Base-by-base conservation (phyloP, 805 yeast species). In the Candida yuanshanica region DNA sequence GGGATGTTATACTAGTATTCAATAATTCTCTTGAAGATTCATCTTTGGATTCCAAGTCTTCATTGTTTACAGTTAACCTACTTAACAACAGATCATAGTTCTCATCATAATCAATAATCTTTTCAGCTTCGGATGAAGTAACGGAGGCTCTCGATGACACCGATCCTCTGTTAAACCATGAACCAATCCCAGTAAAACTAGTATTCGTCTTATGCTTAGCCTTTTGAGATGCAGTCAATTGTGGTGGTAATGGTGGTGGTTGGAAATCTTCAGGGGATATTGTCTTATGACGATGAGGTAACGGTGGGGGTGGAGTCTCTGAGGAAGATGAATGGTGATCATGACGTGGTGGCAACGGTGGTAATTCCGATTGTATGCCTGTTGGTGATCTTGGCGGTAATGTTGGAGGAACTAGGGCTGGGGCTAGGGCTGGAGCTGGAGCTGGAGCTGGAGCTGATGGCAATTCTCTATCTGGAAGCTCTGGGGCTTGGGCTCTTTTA, bases 61-160 rank as follows among this genome's bases (percentile, higher is more conserved):
- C 68, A 42, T 71, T 68, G 37, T 83, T 75, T 37, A 76, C 79
- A 47, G 73, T 71, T 38, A 74, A 72, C 46, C 87, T 72, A 36
- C 79, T 72, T 36, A 79, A 70, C 27, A 86, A 66, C 46, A 87
- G 66, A 55, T 77, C 83, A 47, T 77, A 72, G 43, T 74, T 73
- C 29, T 72, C 68, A 44, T 62, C 39, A 60, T 53, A 47, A 2
- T 47, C 52, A 8, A 48, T 33, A 9, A 39, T 62, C 36, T 38
- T 52, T 24, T 50, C 53, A 9, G 52, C 46, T 2, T 44, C 13
- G 5, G 34, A 36, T 7, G 57, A 49, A 2, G 18, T 38, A 3
- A 33, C 21, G 11, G 51, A 39, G 5, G 42, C 33, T n/a, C 39
- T 31, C 6, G 47, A 33, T 9, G 48, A 36, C 5, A 32, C 33